phyloP scores from a whole-genome alignment of 2,329 filamentous ascomycete genomes.

The Aspergillus felis region DNA sequence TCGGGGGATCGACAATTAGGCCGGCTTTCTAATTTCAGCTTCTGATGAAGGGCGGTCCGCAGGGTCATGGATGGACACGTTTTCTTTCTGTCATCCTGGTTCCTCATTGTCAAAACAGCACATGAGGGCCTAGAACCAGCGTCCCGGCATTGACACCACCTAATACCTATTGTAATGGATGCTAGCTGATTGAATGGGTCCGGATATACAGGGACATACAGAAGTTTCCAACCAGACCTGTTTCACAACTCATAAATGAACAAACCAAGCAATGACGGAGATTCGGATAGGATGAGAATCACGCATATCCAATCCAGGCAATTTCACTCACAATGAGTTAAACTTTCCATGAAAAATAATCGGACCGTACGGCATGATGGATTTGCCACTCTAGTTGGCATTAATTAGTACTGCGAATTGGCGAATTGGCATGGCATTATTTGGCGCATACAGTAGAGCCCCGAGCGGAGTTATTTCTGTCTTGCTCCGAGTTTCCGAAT shows the following conservation, averaged over 20 bases:
- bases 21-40: not conserved
- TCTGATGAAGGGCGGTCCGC: not conserved
- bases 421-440: not conserved
- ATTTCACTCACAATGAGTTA: not conserved
- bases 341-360: not conserved
- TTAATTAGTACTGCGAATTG: not conserved
- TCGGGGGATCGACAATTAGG: conserved; percentile 14
- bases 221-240: not conserved
- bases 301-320: not conserved
- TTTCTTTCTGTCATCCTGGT: not conserved
- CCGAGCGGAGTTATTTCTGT: not conserved
- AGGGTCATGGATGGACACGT: not conserved
- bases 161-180: not conserved
- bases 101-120: not conserved
- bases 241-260: not conserved
- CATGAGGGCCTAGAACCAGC: not conserved
- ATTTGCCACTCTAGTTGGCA: not conserved
- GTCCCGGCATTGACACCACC: not conserved
- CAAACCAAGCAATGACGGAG: not conserved
- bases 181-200: not conserved
- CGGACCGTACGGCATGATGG: not conserved
- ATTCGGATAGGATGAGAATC: not conserved
- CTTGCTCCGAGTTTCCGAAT: not conserved
- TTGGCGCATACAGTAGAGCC: not conserved
- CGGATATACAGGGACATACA: not conserved